Conservation (phyloP, 108 stramenopile species). For the Fragilaria radians region DNA sequence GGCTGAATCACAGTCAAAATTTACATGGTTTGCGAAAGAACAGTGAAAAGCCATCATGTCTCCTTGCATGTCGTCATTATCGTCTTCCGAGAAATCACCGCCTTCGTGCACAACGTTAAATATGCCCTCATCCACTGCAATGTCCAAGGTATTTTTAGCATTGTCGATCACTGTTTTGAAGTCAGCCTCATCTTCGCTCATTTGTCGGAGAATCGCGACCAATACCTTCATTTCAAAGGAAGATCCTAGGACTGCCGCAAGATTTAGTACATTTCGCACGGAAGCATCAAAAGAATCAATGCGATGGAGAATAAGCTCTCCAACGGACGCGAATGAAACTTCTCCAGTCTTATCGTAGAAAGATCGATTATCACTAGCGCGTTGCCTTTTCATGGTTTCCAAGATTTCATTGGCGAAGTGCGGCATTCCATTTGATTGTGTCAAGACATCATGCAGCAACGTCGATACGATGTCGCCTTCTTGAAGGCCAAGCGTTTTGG, state of each 20-base stretch:
- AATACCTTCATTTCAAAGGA: slow-evolving; percentile 44
- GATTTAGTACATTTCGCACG: slow-evolving; percentile 42
- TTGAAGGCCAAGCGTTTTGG: slow-evolving; percentile 26
- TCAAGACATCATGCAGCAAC: slow-evolving; percentile 32
- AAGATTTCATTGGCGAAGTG: slow-evolving; percentile 54
- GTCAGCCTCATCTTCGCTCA: slow-evolving; percentile 10
- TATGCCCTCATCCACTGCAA: slow-evolving; percentile 36
- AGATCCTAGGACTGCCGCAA: slow-evolving; percentile 44
- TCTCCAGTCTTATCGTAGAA: not conserved
- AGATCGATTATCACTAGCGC: not conserved
- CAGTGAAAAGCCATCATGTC: not conserved
- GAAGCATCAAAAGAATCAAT: slow-evolving; percentile 46
- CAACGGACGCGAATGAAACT: not conserved
- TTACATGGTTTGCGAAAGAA: not conserved
- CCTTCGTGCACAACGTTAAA: slow-evolving; percentile 22
- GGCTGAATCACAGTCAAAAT: not conserved
- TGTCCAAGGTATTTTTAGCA: slow-evolving; percentile 24
- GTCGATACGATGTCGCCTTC: slow-evolving; percentile 29
- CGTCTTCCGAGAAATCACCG: not conserved
- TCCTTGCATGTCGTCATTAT: not conserved
- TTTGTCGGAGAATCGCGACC: slow-evolving; percentile 37
- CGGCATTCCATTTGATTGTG: slow-evolving; percentile 56
- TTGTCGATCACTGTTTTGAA: slow-evolving; percentile 7
- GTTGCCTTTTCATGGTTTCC: slow-evolving; percentile 15
- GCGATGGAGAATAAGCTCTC: slow-evolving; percentile 38